A percentile compares a stretch with the other conserved stretches of the same genome.
phyloP scores from a whole-genome alignment of 805 yeast genomes.

The Teunomyces cretensis region DNA sequence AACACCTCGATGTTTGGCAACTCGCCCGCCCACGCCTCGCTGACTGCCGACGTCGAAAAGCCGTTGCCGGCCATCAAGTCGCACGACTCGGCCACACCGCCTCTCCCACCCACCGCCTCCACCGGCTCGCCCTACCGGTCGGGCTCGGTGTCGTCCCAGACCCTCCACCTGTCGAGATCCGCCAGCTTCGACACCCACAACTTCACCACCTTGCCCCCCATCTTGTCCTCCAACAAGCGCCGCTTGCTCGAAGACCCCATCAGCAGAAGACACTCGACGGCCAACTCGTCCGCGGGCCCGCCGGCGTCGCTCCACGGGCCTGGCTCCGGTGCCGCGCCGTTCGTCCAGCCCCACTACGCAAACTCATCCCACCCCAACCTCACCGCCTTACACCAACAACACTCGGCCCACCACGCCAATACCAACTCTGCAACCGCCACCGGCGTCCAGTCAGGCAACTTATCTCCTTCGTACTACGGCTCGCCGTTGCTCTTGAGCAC shows the following conservation, averaged over 20 bases:
- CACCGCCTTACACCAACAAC: constrained; percentile 4
- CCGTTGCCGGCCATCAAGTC: neutral
- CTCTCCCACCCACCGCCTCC: constrained; percentile 4
- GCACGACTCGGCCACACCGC: constrained; percentile 5
- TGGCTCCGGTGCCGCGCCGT: too few relatives aligned
- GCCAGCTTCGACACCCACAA: constrained; percentile 9
- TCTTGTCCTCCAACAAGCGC: constrained; percentile 12
- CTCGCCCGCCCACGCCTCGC: neutral
- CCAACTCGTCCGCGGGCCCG: constrained; percentile 7
- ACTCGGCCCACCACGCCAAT: neutral
- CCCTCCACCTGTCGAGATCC: constrained; percentile 2
- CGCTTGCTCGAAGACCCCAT: constrained; percentile 15
- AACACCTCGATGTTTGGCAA: constrained; percentile 41
- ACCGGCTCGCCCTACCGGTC: constrained; percentile 1
- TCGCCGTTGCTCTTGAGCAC: constrained; percentile 29
- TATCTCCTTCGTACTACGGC: constrained; percentile 31
- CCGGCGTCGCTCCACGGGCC: neutral
- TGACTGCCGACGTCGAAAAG: too few relatives aligned
- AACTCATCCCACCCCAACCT: constrained; percentile 13
- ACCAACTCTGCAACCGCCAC: neutral
- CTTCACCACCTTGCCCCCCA: constrained; percentile 12
- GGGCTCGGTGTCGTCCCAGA: neutral
- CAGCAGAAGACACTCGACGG: constrained; percentile 14
- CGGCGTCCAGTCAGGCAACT: constrained; percentile 14
- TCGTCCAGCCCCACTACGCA: neutral